Percentiles rank a stretch among this genome's conserved stretches.
Conservation (phyloP, 2,329 filamentous ascomycete genomes). For the Samsoniella hepiali region DNA sequence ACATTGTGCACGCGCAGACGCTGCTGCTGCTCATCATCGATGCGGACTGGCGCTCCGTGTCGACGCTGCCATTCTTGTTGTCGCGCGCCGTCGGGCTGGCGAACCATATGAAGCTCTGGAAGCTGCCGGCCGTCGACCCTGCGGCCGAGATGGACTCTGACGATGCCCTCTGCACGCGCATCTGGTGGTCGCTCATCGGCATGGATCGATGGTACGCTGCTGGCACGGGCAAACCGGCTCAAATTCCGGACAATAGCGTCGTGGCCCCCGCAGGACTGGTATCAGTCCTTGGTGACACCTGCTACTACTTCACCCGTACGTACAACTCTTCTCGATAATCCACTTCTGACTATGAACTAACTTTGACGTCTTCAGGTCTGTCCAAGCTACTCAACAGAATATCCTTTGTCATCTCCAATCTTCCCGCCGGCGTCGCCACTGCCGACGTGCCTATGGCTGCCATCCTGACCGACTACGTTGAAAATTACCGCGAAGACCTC, state of each 20-base stretch:
- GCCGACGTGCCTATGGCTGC: constrained; percentile 33
- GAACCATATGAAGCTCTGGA: constrained; percentile 60
- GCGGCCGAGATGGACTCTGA: constrained; percentile 57
- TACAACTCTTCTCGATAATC: constrained; percentile 22
- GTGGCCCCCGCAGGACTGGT: constrained; percentile 59
- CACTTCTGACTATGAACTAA: background rate
- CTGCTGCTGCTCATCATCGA: constrained; percentile 65
- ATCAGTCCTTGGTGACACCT: constrained; percentile 57
- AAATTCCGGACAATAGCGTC: constrained; percentile 61
- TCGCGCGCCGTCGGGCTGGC: constrained; percentile 63
- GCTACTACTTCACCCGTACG: constrained; percentile 65
- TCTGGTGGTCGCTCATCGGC: constrained; percentile 70
- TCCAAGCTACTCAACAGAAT: constrained; percentile 51
- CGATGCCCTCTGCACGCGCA: constrained; percentile 58
- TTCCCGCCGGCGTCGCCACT: constrained; percentile 35
- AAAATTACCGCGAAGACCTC: constrained; percentile 64
- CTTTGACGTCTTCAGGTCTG: constrained; percentile 40
- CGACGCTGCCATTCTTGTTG: constrained; percentile 50
- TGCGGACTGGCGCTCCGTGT: constrained; percentile 53
- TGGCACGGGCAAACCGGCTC: constrained; percentile 59
- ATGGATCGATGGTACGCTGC: constrained; percentile 72
- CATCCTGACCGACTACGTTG: constrained; percentile 40
- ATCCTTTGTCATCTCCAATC: constrained; percentile 36
- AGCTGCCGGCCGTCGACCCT: constrained; percentile 39
- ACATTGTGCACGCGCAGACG: constrained; percentile 63